Evolutionary conservation across 2,329 filamentous ascomycete genomes (phyloP).

Genomic region (Pseudogymnoascus verrucosus): DNA sequence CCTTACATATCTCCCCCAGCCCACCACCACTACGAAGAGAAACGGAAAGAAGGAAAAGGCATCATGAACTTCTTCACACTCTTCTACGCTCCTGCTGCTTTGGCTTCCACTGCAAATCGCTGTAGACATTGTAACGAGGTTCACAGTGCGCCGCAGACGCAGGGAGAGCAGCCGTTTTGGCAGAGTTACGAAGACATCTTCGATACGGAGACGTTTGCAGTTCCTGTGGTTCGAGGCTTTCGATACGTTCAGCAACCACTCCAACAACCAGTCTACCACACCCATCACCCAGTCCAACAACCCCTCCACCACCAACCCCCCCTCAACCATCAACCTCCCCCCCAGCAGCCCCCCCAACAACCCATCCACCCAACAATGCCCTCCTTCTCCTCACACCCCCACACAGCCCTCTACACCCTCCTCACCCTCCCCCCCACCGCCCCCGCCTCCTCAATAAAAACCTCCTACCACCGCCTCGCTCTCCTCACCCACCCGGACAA

Average conservation of each 20-base stretch:
- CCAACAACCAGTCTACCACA: not conserved
- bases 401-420: too few relatives aligned
- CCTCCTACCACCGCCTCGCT: too few relatives aligned
- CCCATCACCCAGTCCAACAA: not conserved
- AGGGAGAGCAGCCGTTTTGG: not conserved
- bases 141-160: not conserved
- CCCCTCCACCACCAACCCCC: not conserved
- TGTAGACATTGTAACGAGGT: not conserved
- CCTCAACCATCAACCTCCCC: not conserved
- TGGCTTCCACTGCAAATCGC: not conserved
- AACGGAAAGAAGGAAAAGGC: too few relatives aligned
- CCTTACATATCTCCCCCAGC: not conserved
- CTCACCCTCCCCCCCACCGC: too few relatives aligned
- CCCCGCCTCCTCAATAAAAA: too few relatives aligned
- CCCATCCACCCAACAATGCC: too few relatives aligned
- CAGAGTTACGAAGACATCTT: not conserved
- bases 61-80: conserved; percentile 1
- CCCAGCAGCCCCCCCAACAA: too few relatives aligned
- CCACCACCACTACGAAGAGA: not conserved
- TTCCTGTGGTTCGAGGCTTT: not conserved
- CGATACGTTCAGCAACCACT: not conserved
- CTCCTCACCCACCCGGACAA: too few relatives aligned
- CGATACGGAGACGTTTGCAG: not conserved
- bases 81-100: not conserved
- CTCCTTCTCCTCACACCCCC: too few relatives aligned